Evolutionary conservation across 345 rosid species (phyloP), one percentile per base, ranked within the genome.

Genomic region (Murraya koenigii): DNA sequence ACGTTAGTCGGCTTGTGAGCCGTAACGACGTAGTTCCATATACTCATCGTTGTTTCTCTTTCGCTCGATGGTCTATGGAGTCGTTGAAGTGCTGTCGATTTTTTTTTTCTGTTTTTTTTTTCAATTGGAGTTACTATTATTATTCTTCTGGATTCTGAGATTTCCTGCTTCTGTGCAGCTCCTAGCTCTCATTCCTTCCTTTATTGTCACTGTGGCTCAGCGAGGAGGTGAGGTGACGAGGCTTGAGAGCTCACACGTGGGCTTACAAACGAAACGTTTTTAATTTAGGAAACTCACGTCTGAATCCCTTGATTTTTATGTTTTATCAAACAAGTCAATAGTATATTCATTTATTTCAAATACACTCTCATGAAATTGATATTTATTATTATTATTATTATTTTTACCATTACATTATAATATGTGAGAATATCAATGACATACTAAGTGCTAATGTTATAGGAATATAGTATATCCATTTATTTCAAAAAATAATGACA

Each of bases 1-100:
- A 94, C 98, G 79, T 93, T 92, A 62, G 99, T 95, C 59, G 99
- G 91, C 66, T 88, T 88, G 84, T 88, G 91, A 69, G 91, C 91
- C 75, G 91, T 85, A 4, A 88, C 91, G 44, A 85, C 91, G 82
- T 88, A 86, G 80, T 88, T 88, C 89, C 89, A 86, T 41, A 82
- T 33, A 72, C 87, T 88, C 91, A 88, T 82, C 49, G 49, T 13
- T 63, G 76, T 64, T 33, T 8, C 49, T 72, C 52, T 35, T 15
- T 7, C 41, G 35, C 65, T 71, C 19, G 62, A 20, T 1, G 8
- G 7, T 2, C 10, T 2, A 8, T 30, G 30, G 73, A 69, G 60
- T 6, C 5, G 32, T 3, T 11, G 32, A 1, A 26, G 7, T 28
- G 61, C 11, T 25, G 10, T 8, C 1, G 17, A 0, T 62, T 11